Base-by-base conservation (phyloP, 148 eudicot genomes). In the Diospyros lotus region DNA sequence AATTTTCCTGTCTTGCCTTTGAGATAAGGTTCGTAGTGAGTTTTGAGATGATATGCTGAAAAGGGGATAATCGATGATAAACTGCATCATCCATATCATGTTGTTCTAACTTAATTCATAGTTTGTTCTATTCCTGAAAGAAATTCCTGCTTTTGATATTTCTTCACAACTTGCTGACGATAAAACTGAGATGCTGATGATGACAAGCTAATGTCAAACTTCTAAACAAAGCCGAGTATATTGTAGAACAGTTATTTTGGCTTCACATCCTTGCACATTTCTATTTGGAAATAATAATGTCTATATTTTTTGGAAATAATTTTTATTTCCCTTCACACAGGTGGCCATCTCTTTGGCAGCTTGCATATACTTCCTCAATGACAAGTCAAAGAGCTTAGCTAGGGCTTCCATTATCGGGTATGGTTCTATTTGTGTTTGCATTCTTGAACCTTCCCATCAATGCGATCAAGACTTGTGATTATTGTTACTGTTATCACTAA, bases 331-430 rank as follows among this genome's bases (percentile, higher is more conserved):
- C 51, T 39, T 81, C 28, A 58, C 78, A 59, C 92, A 90, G 98
- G 97, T 94, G 74, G 97, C 97, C 52, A 66, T 94, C 65, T 90
- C 98, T 67, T 85, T 92, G 68, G 92, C 78, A 76, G 91, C 95
- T 55, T 94, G 97, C 85, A 80, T 91, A 70, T 94, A 94, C 87
- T 94, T 94, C 85, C 95, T 94, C 55, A 85, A 89, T 78, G 95
- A 88, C 86, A 94, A 91, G 89, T 80, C 89, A 38, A 94, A 94
- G 87, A 92, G 91, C 85, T 54, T 94, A 68, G 88, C 86, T 66
- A 90, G 97, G 75, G 87, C 98, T 54, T 77, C 87, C 75, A 75
- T 88, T 75, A 86, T 91, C 3, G 98, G 98, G 98, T 92, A 76
- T 86, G 90, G 69, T 80, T 18, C 44, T 67, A 41, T 18, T 42